Evolutionary conservation across 75 land plant species (phyloP), one percentile per base, ranked within the genome.

Genomic region (Pseudotsuga menziesii): DNA sequence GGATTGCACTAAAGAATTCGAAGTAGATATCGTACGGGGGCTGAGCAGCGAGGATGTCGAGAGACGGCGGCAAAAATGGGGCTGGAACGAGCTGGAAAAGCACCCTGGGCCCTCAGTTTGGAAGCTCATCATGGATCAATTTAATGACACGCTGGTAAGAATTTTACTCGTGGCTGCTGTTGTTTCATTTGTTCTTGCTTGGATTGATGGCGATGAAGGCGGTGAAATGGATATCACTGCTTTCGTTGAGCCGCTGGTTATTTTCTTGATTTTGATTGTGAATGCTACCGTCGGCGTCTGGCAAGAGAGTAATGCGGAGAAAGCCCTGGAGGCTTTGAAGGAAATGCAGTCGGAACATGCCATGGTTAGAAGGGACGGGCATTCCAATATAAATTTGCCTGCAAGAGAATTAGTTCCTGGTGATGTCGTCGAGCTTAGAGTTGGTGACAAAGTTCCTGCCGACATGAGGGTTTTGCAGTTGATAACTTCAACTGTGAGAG

Each of bases 291-390:
- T 94, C 25, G 97, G 97, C 41, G 93, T 92, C 26, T 92, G 95
- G 95, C 97, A 94, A 78, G 98, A 94, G 83, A 87, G 79, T 67
- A 94, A 94, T 80, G 98, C 98, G 17, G 98, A 94, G 72, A 90
- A 80, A 74, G 98, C 98, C n/a, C 83, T 94, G 57, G 93, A 92
- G 57, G 98, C 95, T 5, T 82, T 94, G 44, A 94, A 94, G 57
- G 90, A 92, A 79, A 88, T 94, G 83, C 98, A 94, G 69, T 89
- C 87, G 56, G 96, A 90, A 54, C 76, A 82, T 29, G 91, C 87
- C 2, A 87, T 83, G 74, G 98, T 94, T 25, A 19, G 84, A 25
- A 77, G 95, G 64, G 95, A 90, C 63, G 90, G 91, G 14, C 58
- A 71, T 23, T 58, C 48, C 23, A 79, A 89, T 9, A 85, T 88